Evolutionary conservation across 108 stramenopile genomes (phyloP).

Genomic region (Nitzschia inconspicua): DNA sequence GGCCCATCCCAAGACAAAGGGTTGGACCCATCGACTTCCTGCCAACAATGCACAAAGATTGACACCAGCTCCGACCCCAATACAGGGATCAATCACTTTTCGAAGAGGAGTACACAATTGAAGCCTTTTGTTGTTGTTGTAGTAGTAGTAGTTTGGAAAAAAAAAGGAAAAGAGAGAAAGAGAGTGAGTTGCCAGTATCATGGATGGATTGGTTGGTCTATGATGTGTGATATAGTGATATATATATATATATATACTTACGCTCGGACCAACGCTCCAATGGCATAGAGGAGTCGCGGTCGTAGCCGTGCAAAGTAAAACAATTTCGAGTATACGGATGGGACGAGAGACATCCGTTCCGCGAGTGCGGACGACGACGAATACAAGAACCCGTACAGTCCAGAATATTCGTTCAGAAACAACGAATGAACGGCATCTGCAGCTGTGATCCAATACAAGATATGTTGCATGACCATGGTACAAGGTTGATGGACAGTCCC

Average conservation of each 20-base stretch:
- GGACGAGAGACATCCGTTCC: neutral
- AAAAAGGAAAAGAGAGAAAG: no score
- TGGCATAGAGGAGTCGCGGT: constrained; percentile 25
- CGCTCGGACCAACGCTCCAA: constrained; percentile 25
- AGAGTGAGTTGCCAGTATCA: no score
- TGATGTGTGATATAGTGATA: no score
- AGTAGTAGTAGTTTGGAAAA: no score
- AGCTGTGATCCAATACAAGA: constrained; percentile 19
- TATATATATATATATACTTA: no score
- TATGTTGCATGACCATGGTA: neutral
- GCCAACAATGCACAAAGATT: constrained; percentile 26
- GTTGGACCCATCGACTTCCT: constrained; percentile 25
- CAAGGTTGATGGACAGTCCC: neutral
- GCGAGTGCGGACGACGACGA: neutral
- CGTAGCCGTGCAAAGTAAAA: constrained; percentile 34
- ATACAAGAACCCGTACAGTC: neutral
- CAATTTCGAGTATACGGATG: constrained; percentile 20
- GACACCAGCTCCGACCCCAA: constrained; percentile 35
- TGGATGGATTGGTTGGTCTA: no score
- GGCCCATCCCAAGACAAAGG: constrained; percentile 30
- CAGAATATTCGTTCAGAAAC: constrained; percentile 20
- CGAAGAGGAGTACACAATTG: constrained; percentile 26
- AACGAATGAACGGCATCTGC: constrained; percentile 20
- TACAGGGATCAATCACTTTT: constrained; percentile 19
- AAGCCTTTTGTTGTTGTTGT: no score